A percentile compares a stretch with the other conserved stretches of the same genome.
Evolutionary conservation across 345 rosid genomes (phyloP).

Genomic region (Ceriops decandra): DNA sequence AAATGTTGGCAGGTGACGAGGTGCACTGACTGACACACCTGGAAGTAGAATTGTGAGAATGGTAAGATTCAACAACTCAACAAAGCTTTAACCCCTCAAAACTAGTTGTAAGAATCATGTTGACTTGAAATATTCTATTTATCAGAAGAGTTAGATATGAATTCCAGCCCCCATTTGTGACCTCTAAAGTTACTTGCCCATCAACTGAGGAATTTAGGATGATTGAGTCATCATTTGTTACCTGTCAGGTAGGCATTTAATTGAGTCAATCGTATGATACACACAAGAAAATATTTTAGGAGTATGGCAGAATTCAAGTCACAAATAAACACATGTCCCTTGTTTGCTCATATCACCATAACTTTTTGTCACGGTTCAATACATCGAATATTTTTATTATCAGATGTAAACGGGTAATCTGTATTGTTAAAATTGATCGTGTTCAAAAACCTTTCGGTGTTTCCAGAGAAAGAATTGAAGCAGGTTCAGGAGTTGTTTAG

Average conservation of each 20-base stretch:
- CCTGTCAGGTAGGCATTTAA: not conserved
- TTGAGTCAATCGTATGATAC: not conserved
- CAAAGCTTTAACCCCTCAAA: too few species aligned
- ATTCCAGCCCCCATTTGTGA: not conserved
- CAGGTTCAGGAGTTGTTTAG: constrained; percentile 79
- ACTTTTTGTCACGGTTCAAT: too few species aligned
- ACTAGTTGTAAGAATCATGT: too few species aligned
- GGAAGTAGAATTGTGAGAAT: too few species aligned
- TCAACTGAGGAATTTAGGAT: not conserved
- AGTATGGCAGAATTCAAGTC: not conserved
- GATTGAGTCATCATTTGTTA: not conserved
- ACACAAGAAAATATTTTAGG: not conserved
- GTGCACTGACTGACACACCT: too few species aligned
- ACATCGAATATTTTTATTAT: not conserved
- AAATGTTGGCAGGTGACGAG: too few species aligned
- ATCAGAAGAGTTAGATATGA: too few species aligned
- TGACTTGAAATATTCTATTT: too few species aligned
- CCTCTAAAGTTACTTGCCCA: not conserved
- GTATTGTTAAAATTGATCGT: too few species aligned
- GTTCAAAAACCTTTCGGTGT: constrained; percentile 2
- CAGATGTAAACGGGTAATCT: not conserved
- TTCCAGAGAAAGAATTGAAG: constrained; percentile 79
- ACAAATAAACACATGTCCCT: not conserved
- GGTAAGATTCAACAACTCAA: too few species aligned
- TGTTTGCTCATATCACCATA: not conserved